These are phyloP conservation scores for Nannochloropsis salina DNA, from an alignment of 108 stramenopile species.

Conservation along the genomic window DNA sequence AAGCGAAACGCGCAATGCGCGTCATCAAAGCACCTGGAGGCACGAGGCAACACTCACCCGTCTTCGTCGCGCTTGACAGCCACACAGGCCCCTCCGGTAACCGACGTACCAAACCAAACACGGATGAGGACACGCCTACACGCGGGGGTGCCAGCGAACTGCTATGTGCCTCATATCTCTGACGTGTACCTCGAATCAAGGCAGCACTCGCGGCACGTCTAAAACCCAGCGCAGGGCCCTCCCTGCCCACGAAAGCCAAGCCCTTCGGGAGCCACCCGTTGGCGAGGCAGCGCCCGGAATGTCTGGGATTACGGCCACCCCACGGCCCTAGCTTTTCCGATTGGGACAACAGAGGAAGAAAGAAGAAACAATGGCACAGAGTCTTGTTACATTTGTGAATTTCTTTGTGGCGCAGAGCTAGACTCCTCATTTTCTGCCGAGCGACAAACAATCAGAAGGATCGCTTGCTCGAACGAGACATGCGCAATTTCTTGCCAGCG, in stretches of 20 bases:
- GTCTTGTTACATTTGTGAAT: no score
- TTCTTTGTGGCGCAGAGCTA: no score
- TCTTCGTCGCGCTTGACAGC: background rate
- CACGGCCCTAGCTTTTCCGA: no score
- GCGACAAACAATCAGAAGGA: background rate
- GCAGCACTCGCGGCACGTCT: background rate
- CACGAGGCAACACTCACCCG: background rate
- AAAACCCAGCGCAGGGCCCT: background rate
- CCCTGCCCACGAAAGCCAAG: constrained; percentile 19
- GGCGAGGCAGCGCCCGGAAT: background rate
- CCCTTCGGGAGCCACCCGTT: background rate
- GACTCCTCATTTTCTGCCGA: no score
- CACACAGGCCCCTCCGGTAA: background rate
- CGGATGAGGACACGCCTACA: background rate
- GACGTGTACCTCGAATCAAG: background rate
- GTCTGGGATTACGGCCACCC: no score
- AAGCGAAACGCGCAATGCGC: background rate
- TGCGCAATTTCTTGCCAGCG: background rate
- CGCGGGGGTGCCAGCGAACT: background rate
- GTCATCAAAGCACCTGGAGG: background rate
- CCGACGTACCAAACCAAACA: background rate
- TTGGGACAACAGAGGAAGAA: no score
- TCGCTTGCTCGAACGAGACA: constrained; percentile 2
- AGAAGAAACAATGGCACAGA: no score
- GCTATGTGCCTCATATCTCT: background rate